These are phyloP conservation scores for Nicotiana undulata DNA, from an alignment of 257 asterid genomes.

Conservation along the genomic window DNA sequence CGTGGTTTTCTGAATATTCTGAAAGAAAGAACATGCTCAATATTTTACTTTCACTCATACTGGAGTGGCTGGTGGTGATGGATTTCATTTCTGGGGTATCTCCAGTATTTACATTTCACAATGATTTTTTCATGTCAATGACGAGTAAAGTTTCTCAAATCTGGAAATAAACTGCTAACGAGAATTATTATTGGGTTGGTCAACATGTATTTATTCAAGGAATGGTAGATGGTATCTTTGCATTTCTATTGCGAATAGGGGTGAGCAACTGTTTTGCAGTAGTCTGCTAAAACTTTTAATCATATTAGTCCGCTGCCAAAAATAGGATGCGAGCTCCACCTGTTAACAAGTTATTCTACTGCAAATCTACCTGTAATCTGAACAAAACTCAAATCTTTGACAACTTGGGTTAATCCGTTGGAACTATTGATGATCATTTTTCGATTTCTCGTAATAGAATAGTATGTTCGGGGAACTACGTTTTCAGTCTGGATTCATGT, in stretches of 20 bases:
- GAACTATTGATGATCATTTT: background rate
- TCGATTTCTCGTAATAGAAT: background rate
- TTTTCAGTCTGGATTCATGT: background rate
- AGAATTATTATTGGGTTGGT: background rate
- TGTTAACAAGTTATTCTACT: background rate
- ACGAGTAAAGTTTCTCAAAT: background rate
- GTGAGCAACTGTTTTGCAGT: background rate
- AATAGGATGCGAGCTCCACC: background rate
- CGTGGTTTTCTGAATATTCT: background rate
- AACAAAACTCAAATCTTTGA: background rate
- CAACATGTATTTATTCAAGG: background rate
- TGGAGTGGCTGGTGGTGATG: background rate
- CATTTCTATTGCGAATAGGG: background rate
- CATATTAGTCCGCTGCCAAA: background rate
- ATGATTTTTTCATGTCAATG: background rate
- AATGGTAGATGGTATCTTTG: background rate
- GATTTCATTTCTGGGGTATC: constrained; percentile 1
- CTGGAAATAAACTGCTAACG: background rate
- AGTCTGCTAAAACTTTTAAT: background rate
- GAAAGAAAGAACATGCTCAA: background rate
- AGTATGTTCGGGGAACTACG: background rate
- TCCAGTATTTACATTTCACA: background rate
- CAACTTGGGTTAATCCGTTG: background rate
- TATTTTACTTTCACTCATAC: background rate
- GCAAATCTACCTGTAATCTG: background rate